phyloP scores from a whole-genome alignment of 1,284 basidiomycete genomes.

The Mycena sp. region DNA sequence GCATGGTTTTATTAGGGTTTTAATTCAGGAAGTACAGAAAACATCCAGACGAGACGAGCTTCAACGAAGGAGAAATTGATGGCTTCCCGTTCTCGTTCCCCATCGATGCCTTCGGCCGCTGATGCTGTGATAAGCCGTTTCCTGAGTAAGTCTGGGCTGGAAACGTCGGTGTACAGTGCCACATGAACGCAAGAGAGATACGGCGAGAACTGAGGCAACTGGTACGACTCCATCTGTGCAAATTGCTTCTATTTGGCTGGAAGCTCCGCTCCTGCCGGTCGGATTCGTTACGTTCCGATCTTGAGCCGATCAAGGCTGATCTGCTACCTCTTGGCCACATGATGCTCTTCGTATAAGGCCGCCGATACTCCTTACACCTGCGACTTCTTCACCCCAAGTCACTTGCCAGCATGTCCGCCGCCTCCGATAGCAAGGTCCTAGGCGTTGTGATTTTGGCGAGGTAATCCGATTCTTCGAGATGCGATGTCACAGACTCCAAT shows the following conservation, averaged over 20 bases:
- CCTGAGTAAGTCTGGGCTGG: conserved; percentile 70
- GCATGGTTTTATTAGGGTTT: background rate
- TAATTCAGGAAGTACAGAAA: background rate
- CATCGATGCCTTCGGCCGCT: conserved; percentile 63
- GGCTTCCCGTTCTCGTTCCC: conserved; percentile 73
- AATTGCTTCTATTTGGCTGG: background rate
- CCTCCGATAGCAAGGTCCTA: conserved; percentile 22
- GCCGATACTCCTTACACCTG: too few species aligned
- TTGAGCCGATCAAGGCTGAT: too few species aligned
- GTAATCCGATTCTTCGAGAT: conserved; percentile 31
- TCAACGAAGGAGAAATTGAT: conserved; percentile 93
- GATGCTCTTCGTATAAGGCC: too few species aligned
- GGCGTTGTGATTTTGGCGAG: conserved; percentile 27
- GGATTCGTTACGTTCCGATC: too few species aligned
- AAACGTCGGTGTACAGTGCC: conserved; percentile 74
- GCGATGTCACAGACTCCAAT: conserved; percentile 21
- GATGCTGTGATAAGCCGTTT: conserved; percentile 77
- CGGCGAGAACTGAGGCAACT: conserved; percentile 60
- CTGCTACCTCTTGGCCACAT: too few species aligned
- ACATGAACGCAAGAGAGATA: conserved; percentile 61
- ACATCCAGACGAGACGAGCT: conserved; percentile 61
- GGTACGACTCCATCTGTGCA: conserved; percentile 59
- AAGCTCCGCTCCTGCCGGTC: too few species aligned
- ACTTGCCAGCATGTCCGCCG: background rate
- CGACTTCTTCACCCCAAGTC: too few species aligned